Percentiles rank a stretch among this genome's conserved stretches.
phyloP scores from a whole-genome alignment of 176 grass and related monocot genomes.

The Aegilops bicornis region DNA sequence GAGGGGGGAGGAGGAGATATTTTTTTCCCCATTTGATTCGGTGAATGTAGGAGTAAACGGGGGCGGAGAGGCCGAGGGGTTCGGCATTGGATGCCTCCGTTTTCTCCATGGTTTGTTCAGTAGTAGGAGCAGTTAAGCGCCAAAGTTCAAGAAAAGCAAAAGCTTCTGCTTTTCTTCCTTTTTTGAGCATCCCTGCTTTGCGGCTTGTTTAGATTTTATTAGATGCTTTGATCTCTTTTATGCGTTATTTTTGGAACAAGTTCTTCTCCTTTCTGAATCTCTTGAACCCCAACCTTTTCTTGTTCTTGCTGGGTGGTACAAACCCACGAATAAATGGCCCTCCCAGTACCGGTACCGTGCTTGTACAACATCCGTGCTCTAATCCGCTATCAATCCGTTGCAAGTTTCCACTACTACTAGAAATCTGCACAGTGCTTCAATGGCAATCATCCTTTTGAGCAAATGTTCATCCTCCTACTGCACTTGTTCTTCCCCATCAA shows the following conservation, averaged over 20 bases:
- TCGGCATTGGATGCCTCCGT: neutral
- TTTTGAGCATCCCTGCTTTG: constrained; percentile 5
- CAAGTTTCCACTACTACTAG: neutral
- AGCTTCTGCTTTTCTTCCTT: neutral
- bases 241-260: neutral
- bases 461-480: neutral
- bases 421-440: neutral
- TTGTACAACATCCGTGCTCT: neutral
- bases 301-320: neutral
- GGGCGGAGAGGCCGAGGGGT: neutral
- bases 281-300: too few relatives aligned
- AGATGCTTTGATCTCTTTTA: neutral
- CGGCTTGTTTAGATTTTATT: neutral
- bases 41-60: neutral
- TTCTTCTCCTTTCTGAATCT: neutral
- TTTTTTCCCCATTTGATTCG: neutral
- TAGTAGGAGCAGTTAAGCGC: neutral
- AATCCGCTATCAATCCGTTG: neutral
- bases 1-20: too few relatives aligned
- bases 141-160: neutral
- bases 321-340: neutral
- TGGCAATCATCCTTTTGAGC: neutral
- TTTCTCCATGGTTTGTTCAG: neutral
- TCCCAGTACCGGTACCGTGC: neutral
- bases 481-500: neutral